Percentiles rank a stretch among this genome's conserved stretches.
Conservation (phyloP, 345 rosid genomes). For the Durio zibethinus region DNA sequence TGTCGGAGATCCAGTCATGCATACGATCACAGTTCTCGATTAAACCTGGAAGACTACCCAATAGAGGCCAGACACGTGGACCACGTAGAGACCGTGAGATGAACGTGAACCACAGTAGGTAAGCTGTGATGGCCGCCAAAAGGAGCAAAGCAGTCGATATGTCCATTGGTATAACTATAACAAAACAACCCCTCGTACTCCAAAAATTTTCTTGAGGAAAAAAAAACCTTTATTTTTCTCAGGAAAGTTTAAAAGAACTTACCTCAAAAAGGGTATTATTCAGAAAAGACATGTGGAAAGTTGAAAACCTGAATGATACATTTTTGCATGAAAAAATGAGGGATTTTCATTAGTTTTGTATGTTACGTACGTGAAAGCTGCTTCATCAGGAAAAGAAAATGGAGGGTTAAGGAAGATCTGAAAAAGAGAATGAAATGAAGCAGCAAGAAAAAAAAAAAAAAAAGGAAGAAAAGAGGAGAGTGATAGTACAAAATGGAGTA, state of each 20-base stretch:
- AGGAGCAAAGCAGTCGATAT: slow-evolving; percentile 55
- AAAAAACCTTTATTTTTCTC: background rate
- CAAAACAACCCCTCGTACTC: background rate
- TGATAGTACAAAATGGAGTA: slow-evolving; percentile 23
- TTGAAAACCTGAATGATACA: background rate
- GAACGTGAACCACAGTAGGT: slow-evolving; percentile 84
- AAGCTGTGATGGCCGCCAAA: slow-evolving; percentile 63
- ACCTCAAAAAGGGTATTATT: background rate
- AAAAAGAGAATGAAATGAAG: slow-evolving; percentile 6
- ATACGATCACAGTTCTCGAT: slow-evolving; percentile 81
- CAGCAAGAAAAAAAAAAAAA: background rate
- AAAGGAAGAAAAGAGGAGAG: background rate
- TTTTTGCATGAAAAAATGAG: background rate
- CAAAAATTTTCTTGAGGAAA: background rate
- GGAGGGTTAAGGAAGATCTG: background rate
- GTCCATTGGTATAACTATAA: slow-evolving; percentile 41
- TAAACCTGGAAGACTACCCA: slow-evolving; percentile 93
- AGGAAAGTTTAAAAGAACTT: background rate
- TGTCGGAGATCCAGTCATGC: slow-evolving; percentile 98
- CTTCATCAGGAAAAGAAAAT: slow-evolving; percentile 12
- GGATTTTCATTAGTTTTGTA: background rate
- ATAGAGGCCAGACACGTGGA: slow-evolving; percentile 86
- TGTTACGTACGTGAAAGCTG: background rate
- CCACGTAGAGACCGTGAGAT: slow-evolving; percentile 76
- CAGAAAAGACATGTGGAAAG: background rate